Evolutionary conservation across 208 protist species (phyloP).

Genomic region (Trypanosoma melophagium): DNA sequence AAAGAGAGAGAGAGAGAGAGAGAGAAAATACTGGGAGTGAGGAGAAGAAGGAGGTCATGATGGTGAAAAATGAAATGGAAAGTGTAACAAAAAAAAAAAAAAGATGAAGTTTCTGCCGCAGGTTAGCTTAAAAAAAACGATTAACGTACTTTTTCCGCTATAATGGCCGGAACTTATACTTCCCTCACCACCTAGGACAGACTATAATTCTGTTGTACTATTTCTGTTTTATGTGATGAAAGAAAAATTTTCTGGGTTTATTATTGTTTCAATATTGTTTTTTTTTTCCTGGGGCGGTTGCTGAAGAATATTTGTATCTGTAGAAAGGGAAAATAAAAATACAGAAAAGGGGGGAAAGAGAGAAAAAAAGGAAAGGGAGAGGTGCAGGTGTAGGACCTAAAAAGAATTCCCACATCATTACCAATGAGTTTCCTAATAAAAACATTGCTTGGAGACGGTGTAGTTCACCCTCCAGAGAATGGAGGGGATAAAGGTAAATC

Average conservation of each 20-base stretch:
- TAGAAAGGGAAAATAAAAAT: background rate
- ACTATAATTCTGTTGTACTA: background rate
- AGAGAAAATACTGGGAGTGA: conserved; percentile 1
- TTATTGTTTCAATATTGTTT: too few relatives aligned
- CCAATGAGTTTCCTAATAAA: conserved; percentile 85
- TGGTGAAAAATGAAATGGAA: conserved; percentile 1
- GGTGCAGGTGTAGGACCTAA: too few relatives aligned
- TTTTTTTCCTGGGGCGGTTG: conserved; percentile 10
- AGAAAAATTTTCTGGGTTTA: background rate
- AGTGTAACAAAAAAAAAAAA: too few relatives aligned
- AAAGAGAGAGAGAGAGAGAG: background rate
- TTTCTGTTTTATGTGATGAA: background rate
- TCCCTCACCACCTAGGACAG: background rate
- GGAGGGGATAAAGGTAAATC: too few relatives aligned
- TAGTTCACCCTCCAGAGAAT: conserved; percentile 62
- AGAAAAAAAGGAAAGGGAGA: too few relatives aligned
- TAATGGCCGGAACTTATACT: too few relatives aligned
- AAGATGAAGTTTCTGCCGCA: conserved; percentile 1
- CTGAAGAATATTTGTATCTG: background rate
- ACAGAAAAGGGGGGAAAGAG: too few relatives aligned
- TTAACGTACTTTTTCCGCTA: too few relatives aligned
- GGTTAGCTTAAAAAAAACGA: too few relatives aligned
- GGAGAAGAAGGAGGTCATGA: background rate
- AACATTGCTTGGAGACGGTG: conserved; percentile 62
- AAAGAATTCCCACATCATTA: background rate